Evolutionary conservation across 192 early-diverging fungal species (phyloP).

Genomic region (Powellomyces hirtus): DNA sequence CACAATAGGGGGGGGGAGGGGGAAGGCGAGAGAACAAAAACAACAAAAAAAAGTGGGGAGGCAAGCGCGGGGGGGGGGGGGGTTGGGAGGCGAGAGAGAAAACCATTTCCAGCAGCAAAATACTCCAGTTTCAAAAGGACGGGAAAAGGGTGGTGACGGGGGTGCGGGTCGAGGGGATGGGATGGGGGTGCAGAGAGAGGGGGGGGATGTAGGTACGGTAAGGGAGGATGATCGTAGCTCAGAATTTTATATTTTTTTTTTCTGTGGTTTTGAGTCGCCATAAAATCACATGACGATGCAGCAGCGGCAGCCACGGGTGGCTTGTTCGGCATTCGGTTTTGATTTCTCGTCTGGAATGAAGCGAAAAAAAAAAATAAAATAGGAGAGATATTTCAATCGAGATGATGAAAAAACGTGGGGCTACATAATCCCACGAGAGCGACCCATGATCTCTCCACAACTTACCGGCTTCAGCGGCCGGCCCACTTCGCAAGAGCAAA

Average conservation of each 20-base stretch:
- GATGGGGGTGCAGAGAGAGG: neutral
- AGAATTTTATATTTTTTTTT: too few relatives aligned
- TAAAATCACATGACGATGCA: neutral
- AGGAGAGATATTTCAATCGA: neutral
- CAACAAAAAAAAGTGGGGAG: neutral
- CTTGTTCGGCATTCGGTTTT: neutral
- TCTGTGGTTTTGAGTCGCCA: neutral
- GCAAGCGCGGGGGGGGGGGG: neutral
- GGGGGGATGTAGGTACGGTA: too few relatives aligned
- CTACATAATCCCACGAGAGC: too few relatives aligned
- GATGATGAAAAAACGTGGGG: too few relatives aligned
- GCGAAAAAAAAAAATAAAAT: neutral
- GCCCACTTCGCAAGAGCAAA: constrained; percentile 35
- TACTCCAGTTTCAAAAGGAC: too few relatives aligned
- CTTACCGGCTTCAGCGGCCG: constrained; percentile 13
- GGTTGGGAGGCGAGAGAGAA: too few relatives aligned
- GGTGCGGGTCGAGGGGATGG: neutral
- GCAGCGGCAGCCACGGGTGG: constrained; percentile 3
- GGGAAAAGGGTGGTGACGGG: neutral
- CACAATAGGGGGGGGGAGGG: neutral
- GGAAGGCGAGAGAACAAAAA: neutral
- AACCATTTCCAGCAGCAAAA: too few relatives aligned
- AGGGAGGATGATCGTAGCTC: too few relatives aligned
- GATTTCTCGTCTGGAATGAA: neutral
- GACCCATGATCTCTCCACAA: neutral